A percentile compares a stretch with the other conserved stretches of the same genome.
Evolutionary conservation across 2,329 filamentous ascomycete genomes (phyloP).

Genomic region (Madurella mycetomatis): DNA sequence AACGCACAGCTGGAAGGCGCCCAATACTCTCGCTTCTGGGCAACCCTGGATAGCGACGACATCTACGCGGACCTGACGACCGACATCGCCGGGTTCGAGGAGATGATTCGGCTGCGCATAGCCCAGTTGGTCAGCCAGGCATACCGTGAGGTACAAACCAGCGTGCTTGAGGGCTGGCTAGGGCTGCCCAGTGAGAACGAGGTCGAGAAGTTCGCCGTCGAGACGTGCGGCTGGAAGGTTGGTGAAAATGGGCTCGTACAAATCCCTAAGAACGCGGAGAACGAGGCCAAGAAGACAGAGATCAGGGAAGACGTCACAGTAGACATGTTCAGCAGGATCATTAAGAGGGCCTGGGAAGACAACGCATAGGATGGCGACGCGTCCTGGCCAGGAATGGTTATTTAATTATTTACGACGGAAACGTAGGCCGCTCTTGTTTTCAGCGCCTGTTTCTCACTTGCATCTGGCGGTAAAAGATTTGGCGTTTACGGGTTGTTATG

Average conservation of each 20-base stretch:
- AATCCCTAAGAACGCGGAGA: slow-evolving; percentile 91
- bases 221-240: slow-evolving; percentile 83
- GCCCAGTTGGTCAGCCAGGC: slow-evolving; percentile 79
- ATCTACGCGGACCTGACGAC: slow-evolving; percentile 93
- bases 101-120: slow-evolving; percentile 85
- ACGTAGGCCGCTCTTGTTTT: slow-evolving; percentile 11
- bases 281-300: slow-evolving; percentile 92
- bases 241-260: slow-evolving; percentile 61
- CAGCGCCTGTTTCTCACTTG: slow-evolving; percentile 22
- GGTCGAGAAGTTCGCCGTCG: slow-evolving; percentile 72
- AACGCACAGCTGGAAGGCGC: slow-evolving; percentile 85
- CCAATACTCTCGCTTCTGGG: slow-evolving; percentile 91
- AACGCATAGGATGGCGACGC: slow-evolving; percentile 44
- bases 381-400: not conserved
- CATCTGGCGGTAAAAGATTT: slow-evolving; percentile 29
- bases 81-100: slow-evolving; percentile 92
- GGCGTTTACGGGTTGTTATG: slow-evolving; percentile 26
- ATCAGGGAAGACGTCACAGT: slow-evolving; percentile 94
- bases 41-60: slow-evolving; percentile 86
- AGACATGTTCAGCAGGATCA: slow-evolving; percentile 75
- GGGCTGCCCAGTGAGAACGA: slow-evolving; percentile 61
- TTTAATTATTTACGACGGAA: slow-evolving; percentile 12
- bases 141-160: slow-evolving; percentile 66
- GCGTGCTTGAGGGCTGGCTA: slow-evolving; percentile 70
- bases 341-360: slow-evolving; percentile 83